A percentile compares a stretch with the other conserved stretches of the same genome.
phyloP scores from a whole-genome alignment of 2,329 filamentous ascomycete species.

The Cladosporium halotolerans region DNA sequence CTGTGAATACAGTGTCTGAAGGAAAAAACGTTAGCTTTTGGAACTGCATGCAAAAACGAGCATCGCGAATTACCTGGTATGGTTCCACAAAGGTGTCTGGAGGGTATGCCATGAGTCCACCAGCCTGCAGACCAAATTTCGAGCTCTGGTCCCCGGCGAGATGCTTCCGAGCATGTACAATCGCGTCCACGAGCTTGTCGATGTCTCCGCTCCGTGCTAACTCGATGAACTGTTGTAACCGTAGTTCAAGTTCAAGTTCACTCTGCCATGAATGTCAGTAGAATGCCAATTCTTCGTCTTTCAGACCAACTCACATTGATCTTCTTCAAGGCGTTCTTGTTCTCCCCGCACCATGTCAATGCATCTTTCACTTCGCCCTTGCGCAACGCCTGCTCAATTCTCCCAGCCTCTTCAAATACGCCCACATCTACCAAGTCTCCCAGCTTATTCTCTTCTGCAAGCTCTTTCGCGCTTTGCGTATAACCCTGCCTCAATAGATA shows the following conservation, averaged over 20 bases:
- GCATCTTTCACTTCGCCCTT: slow-evolving; percentile 67
- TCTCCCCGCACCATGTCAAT: slow-evolving; percentile 84
- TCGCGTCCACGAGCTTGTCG: slow-evolving; percentile 66
- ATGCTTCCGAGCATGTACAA: slow-evolving; percentile 74
- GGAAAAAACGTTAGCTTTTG: background rate
- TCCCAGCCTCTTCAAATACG: slow-evolving; percentile 76
- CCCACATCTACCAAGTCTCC: slow-evolving; percentile 79
- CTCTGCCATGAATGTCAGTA: slow-evolving; percentile 44
- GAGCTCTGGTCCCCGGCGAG: slow-evolving; percentile 63
- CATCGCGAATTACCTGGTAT: slow-evolving; percentile 49
- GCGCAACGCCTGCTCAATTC: slow-evolving; percentile 67
- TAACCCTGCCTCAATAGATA: slow-evolving; percentile 84
- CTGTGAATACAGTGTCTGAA: slow-evolving; percentile 63
- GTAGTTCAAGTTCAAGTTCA: slow-evolving; percentile 85
- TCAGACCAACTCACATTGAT: slow-evolving; percentile 55
- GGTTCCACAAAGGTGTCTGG: slow-evolving; percentile 54
- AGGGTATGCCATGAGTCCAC: slow-evolving; percentile 71
- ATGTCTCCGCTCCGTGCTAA: slow-evolving; percentile 64
- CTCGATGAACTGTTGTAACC: slow-evolving; percentile 92
- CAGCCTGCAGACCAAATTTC: slow-evolving; percentile 65
- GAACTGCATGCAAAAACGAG: background rate
- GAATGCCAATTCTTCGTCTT: background rate
- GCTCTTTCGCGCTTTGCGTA: slow-evolving; percentile 63
- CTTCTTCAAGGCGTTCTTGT: slow-evolving; percentile 86
- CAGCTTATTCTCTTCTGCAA: slow-evolving; percentile 71